Evolutionary conservation across 1,284 basidiomycete genomes (phyloP), one percentile per base, ranked within the genome.

Genomic region (Pseudozyma pruni): DNA sequence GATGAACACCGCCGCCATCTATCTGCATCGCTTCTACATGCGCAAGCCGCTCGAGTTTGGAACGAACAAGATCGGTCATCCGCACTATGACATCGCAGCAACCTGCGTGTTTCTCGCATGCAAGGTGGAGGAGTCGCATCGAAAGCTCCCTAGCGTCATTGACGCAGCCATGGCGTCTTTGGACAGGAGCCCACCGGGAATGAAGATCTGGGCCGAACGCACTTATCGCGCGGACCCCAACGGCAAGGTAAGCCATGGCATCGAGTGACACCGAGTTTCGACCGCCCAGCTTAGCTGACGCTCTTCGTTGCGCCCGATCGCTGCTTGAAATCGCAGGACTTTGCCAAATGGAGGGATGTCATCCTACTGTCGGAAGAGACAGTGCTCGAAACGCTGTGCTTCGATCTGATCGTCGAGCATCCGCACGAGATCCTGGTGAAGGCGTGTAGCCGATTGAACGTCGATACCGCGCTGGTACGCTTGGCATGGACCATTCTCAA

Each of bases 11-110:
- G 92, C 92, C 16, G 90, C 92, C 25, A 91, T 90, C 4, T 92
- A 92, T 87, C 90, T 95, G 67, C 94, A 96, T 83, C 88, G 94
- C 13, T 96, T 96, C 84, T 96, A 91, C 84, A 94, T 96, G 92
- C 88, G 94, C 50, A 89, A 88, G 77, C 89, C 92, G 22, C 52
- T 79, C 31, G 63, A 70, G 35, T 48, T 64, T 37, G 67, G 64
- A 87, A 90, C 75, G 89, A 92, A 76, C 90, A 91, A 81, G 87
- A 90, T 23, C 58, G 53, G 82, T 20, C 46, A 58, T 47, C 57
- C 71, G 35, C 74, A 75, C 53, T 74, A 73, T 60, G 89, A 94
- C 74, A 89, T 94, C 38, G 92, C 93, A 20, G 91, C 91, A 1
- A 88, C 93, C 2, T 92, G 92, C 78, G 88, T 96, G 46, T 96